phyloP scores from a whole-genome alignment of 169 alveolate species.

The Cryptosporidium sp. region DNA sequence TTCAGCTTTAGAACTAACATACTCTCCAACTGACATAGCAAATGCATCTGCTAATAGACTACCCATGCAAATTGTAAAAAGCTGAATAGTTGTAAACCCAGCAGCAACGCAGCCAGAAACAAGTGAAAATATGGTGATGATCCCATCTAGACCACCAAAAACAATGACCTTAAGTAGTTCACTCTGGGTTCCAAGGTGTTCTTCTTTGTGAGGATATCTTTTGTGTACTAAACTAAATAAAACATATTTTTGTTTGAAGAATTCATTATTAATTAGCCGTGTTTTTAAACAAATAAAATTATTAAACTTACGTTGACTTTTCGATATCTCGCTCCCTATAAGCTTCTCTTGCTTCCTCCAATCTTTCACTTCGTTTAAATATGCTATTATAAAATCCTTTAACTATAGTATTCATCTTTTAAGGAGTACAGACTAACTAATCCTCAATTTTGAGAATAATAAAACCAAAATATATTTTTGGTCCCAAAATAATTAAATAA shows the following conservation, averaged over 20 bases:
- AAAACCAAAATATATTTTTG: neutral
- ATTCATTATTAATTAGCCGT: neutral
- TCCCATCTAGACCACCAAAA: constrained; percentile 93
- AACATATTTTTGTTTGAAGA: neutral
- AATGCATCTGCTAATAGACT: constrained; percentile 91
- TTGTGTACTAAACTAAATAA: constrained; percentile 73
- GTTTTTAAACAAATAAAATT: neutral
- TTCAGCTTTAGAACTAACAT: constrained; percentile 87
- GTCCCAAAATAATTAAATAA: neutral
- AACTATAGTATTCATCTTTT: constrained; percentile 43
- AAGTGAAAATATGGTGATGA: constrained; percentile 90
- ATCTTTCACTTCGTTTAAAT: constrained; percentile 19
- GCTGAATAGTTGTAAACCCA: constrained; percentile 86
- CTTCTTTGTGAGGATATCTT: constrained; percentile 14
- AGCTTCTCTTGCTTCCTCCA: constrained; percentile 79
- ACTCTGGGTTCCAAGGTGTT: constrained; percentile 68
- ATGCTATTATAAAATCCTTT: neutral
- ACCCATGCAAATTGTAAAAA: constrained; percentile 88
- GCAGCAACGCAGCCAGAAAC: constrained; percentile 94
- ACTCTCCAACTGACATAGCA: constrained; percentile 92
- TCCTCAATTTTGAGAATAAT: neutral
- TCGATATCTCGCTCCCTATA: constrained; percentile 78
- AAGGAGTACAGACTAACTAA: neutral
- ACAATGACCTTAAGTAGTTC: constrained; percentile 87
- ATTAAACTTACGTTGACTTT: constrained; percentile 65